A percentile compares a stretch with the other conserved stretches of the same genome.
These are phyloP conservation scores for Coleophoma cylindrospora DNA, from an alignment of 2,329 filamentous ascomycete genomes.

Conservation along the genomic window DNA sequence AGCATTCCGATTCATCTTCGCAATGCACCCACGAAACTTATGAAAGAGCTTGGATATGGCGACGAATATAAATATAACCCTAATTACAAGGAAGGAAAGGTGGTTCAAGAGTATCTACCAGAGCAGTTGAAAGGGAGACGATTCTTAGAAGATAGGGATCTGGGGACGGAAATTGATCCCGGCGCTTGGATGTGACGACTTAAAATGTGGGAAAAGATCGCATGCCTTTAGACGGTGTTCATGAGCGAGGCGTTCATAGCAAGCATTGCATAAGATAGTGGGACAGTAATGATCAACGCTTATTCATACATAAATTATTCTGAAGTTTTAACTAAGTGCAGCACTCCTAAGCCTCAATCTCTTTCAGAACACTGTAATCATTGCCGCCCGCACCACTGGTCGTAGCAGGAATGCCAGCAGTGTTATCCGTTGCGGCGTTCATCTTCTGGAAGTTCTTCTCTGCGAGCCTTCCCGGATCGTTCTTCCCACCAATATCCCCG, in stretches of 20 bases:
- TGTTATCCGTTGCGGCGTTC: conserved; percentile 16
- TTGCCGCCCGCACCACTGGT: conserved; percentile 12
- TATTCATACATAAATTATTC: too few relatives aligned
- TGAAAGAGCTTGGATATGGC: conserved; percentile 90
- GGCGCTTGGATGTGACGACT: conserved; percentile 19
- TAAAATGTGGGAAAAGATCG: too few relatives aligned
- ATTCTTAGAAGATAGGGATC: conserved; percentile 76
- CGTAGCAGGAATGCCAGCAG: conserved; percentile 16
- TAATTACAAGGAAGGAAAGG: conserved; percentile 75
- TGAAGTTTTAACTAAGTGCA: too few relatives aligned
- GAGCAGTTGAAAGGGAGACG: conserved; percentile 62
- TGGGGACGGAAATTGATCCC: conserved; percentile 74
- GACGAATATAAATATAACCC: conserved; percentile 96
- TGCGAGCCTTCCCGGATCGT: conserved; percentile 42
- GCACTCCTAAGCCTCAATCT: conserved; percentile 12
- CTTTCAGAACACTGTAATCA: conserved; percentile 10
- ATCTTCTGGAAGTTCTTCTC: conserved; percentile 33
- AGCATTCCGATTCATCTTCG: conserved; percentile 83
- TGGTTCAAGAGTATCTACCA: conserved; percentile 88
- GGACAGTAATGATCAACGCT: too few relatives aligned
- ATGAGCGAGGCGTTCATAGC: too few relatives aligned
- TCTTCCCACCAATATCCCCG: conserved; percentile 38
- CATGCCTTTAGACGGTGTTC: too few relatives aligned
- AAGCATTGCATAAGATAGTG: too few relatives aligned
- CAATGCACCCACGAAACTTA: conserved; percentile 86